Evolutionary conservation across 2,329 filamentous ascomycete genomes (phyloP).

Genomic region (Clonostachys rhizophaga): DNA sequence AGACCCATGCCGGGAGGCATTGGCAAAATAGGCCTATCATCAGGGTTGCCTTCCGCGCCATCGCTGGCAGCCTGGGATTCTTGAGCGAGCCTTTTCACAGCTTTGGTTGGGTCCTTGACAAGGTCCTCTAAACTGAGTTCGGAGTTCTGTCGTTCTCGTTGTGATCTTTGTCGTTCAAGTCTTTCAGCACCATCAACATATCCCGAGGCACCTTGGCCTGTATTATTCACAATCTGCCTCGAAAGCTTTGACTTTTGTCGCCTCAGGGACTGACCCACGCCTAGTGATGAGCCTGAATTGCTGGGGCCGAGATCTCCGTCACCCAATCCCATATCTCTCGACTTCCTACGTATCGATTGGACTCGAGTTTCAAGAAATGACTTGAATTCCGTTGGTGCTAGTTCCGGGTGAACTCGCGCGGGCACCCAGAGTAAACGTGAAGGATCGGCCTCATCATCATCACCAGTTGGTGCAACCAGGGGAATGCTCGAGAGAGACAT

Average conservation of each 20-base stretch:
- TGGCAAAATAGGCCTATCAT: slow-evolving; percentile 84
- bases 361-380: slow-evolving; percentile 92
- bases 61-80: slow-evolving; percentile 41
- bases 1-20: slow-evolving; percentile 73
- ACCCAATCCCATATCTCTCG: slow-evolving; percentile 52
- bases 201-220: slow-evolving; percentile 49
- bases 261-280: slow-evolving; percentile 50
- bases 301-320: slow-evolving; percentile 45
- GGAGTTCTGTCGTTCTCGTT: slow-evolving; percentile 44
- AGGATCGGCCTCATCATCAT: slow-evolving; percentile 81
- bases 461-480: slow-evolving; percentile 64
- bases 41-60: slow-evolving; percentile 37
- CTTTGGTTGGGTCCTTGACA: slow-evolving; percentile 71
- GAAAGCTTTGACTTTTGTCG: slow-evolving; percentile 97
- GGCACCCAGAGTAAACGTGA: slow-evolving; percentile 94
- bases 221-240: slow-evolving; percentile 76
- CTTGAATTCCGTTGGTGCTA: slow-evolving; percentile 95
- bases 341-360: slow-evolving; percentile 81
- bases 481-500: slow-evolving; percentile 65
- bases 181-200: slow-evolving; percentile 83
- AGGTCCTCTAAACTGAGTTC: slow-evolving; percentile 76
- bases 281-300: slow-evolving; percentile 41
- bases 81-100: slow-evolving; percentile 65
- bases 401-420: slow-evolving; percentile 86
- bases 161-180: slow-evolving; percentile 68